Conservation (phyloP, 148 eudicot species). For the Cornus controversa region DNA sequence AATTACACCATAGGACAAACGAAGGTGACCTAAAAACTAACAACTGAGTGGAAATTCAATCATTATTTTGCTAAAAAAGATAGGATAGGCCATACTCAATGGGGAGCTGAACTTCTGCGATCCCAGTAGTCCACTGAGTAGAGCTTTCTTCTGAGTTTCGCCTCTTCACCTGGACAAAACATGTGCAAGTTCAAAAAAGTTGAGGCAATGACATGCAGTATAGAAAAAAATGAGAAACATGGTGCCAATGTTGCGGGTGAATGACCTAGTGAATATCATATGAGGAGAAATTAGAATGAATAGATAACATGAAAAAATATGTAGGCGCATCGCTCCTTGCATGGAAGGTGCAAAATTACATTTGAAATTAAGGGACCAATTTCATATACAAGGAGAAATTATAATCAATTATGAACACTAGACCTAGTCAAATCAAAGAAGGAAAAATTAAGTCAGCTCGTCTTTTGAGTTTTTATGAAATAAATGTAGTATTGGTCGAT, state of each 20-base stretch:
- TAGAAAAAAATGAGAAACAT: background rate
- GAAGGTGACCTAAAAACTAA: background rate
- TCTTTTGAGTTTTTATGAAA: background rate
- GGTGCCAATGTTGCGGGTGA: background rate
- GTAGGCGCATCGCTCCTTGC: background rate
- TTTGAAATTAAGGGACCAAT: background rate
- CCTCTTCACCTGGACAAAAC: conserved; percentile 61
- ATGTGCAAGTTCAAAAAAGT: background rate
- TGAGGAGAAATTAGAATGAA: background rate
- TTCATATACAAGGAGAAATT: background rate
- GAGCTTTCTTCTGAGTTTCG: conserved; percentile 91
- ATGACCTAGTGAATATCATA: background rate
- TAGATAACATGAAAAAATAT: background rate
- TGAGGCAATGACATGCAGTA: background rate
- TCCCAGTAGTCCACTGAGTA: conserved; percentile 99
- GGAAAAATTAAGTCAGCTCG: background rate
- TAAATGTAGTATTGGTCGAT: too few species aligned
- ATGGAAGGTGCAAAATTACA: background rate
- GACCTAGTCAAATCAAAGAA: background rate
- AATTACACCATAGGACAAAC: background rate
- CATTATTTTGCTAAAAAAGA: background rate
- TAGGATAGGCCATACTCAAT: conserved; percentile 62
- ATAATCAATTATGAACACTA: background rate
- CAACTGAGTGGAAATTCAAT: conserved; percentile 4
- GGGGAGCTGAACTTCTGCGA: conserved; percentile 96